phyloP scores from a whole-genome alignment of 1,284 basidiomycete species.

The Marasmius tenuissimus region DNA sequence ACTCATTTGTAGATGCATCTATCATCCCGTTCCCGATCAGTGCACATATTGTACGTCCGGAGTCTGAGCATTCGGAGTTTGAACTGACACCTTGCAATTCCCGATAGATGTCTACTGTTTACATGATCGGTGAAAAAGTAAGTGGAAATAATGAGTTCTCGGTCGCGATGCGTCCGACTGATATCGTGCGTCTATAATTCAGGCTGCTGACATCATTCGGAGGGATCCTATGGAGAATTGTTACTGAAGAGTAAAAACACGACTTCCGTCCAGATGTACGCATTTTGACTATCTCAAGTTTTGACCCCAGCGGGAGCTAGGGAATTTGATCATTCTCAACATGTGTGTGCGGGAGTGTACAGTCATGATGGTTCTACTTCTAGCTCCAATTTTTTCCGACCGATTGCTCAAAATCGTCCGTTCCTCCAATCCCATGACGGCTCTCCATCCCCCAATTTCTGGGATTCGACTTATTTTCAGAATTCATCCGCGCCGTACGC shows the following conservation, averaged over 20 bases:
- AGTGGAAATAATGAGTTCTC: conserved; percentile 2
- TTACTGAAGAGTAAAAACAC: too few relatives aligned
- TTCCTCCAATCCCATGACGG: too few relatives aligned
- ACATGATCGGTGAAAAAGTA: conserved; percentile 31
- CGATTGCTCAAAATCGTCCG: too few relatives aligned
- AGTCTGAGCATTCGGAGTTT: not conserved
- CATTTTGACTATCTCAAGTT: not conserved
- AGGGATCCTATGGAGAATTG: not conserved
- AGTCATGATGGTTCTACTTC: too few relatives aligned
- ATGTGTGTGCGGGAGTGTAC: too few relatives aligned
- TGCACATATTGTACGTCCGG: conserved; percentile 25
- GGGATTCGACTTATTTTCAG: too few relatives aligned
- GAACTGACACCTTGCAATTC: not conserved
- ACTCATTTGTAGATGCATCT: conserved; percentile 23
- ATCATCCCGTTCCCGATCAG: conserved; percentile 33
- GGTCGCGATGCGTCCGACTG: not conserved
- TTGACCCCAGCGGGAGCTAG: not conserved
- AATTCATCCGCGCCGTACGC: too few relatives aligned
- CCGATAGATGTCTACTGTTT: conserved; percentile 25
- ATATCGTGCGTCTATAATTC: not conserved
- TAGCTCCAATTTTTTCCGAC: too few relatives aligned
- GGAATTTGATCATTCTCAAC: not conserved
- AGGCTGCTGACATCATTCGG: not conserved
- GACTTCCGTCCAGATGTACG: not conserved
- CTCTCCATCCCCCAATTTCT: too few relatives aligned